These are phyloP conservation scores for Podila epicladia DNA, from an alignment of 192 early-diverging fungal genomes.

Conservation along the genomic window DNA sequence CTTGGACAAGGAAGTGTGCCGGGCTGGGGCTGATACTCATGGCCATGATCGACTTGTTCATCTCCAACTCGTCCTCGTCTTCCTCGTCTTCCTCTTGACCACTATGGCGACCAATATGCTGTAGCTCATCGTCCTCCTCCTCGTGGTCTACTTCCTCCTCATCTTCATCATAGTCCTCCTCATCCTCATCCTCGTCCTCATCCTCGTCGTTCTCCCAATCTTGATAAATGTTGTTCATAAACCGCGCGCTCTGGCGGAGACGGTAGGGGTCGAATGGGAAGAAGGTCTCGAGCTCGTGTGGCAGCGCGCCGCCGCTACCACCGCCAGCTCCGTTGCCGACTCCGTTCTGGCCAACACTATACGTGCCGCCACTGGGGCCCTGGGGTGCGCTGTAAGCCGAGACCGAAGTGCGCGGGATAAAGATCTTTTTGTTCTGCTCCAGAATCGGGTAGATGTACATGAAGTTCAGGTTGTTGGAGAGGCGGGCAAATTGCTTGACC, in stretches of 20 bases:
- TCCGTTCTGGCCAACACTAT: conserved; percentile 4
- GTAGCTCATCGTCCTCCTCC: conserved; percentile 29
- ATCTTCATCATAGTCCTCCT: conserved; percentile 28
- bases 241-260: conserved; percentile 73
- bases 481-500: conserved; percentile 86
- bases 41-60: conserved; percentile 59
- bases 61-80: conserved; percentile 48
- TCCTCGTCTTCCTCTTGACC: conserved; percentile 40
- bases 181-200: conserved; percentile 64
- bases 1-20: conserved; percentile 47
- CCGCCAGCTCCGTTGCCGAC: neutral
- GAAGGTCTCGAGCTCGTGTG: conserved; percentile 62
- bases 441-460: conserved; percentile 87
- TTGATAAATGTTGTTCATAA: conserved; percentile 77
- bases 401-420: conserved; percentile 18
- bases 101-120: conserved; percentile 20
- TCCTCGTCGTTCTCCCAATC: conserved; percentile 78
- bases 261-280: conserved; percentile 96
- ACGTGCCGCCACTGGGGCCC: conserved; percentile 5
- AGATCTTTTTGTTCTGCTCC: conserved; percentile 67
- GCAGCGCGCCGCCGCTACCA: conserved; percentile 19
- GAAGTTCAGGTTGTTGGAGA: conserved; percentile 82
- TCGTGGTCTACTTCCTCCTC: conserved; percentile 53
- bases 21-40: conserved; percentile 68
- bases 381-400: neutral